These are phyloP conservation scores for Fusarium sp. DNA, from an alignment of 2,329 filamentous ascomycete genomes.

Conservation along the genomic window DNA sequence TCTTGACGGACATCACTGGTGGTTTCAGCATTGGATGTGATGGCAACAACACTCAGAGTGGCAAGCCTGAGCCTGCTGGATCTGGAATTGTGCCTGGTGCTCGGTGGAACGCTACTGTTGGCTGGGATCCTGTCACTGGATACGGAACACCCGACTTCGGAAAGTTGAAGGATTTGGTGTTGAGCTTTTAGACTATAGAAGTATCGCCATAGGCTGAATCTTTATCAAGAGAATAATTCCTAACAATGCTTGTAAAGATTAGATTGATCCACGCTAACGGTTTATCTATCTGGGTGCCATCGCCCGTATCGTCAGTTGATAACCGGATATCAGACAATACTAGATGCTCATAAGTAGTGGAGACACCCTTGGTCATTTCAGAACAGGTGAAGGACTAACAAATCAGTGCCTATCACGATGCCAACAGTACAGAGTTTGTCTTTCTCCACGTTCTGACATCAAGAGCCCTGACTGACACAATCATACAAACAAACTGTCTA, in stretches of 20 bases:
- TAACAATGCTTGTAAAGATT: neutral
- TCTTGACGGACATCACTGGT: conserved; percentile 46
- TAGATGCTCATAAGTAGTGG: too few relatives aligned
- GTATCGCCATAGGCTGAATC: neutral
- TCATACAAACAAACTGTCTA: neutral
- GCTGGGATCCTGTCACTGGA: conserved; percentile 42
- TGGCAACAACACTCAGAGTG: conserved; percentile 38
- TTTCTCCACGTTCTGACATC: neutral
- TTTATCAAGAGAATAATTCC: neutral
- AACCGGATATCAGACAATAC: too few relatives aligned
- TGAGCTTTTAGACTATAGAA: neutral
- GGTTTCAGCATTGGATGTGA: conserved; percentile 53
- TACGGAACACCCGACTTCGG: conserved; percentile 40
- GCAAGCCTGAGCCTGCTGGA: conserved; percentile 21
- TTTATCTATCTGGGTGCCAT: neutral
- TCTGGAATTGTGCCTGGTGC: conserved; percentile 36
- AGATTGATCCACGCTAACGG: neutral
- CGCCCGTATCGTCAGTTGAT: neutral
- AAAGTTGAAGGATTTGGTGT: conserved; percentile 36
- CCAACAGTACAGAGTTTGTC: neutral
- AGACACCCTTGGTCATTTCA: accelerated
- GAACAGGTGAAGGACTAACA: neutral
- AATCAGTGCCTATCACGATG: neutral
- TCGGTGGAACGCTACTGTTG: conserved; percentile 42
- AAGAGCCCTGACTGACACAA: accelerated